Percentiles rank a stretch among this genome's conserved stretches.
Evolutionary conservation across 2,329 filamentous ascomycete species (phyloP).

Genomic region (Fusarium chaquense): DNA sequence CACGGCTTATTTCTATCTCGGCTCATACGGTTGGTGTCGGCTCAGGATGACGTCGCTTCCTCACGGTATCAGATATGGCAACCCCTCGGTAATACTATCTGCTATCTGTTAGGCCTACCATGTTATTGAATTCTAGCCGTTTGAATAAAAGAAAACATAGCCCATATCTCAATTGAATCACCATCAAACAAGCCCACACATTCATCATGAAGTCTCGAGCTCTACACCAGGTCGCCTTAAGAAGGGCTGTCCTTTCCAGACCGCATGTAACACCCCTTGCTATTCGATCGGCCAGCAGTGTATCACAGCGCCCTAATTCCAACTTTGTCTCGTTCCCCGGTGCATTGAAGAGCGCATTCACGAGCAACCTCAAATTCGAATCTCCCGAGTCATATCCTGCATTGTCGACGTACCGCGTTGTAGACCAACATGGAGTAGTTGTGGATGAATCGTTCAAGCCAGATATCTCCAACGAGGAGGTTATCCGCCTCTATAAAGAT

Average conservation of each 20-base stretch:
- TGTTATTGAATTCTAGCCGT: constrained; percentile 12
- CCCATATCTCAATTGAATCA: constrained; percentile 6
- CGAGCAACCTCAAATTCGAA: constrained; percentile 80
- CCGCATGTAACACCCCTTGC: constrained; percentile 39
- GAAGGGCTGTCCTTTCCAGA: constrained; percentile 44
- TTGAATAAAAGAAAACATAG: constrained; percentile 23
- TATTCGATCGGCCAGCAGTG: constrained; percentile 59
- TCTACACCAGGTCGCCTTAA: constrained; percentile 49
- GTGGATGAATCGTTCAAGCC: constrained; percentile 79
- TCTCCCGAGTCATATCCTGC: constrained; percentile 77
- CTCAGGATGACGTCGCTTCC: constrained; percentile 50
- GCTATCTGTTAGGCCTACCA: constrained; percentile 13
- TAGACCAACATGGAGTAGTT: constrained; percentile 88
- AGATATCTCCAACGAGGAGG: constrained; percentile 74
- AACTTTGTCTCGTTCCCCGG: constrained; percentile 82
- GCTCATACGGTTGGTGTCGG: constrained; percentile 50
- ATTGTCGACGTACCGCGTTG: constrained; percentile 90
- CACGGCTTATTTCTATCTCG: constrained; percentile 47
- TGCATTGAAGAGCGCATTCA: constrained; percentile 95
- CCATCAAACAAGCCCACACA: constrained; percentile 6
- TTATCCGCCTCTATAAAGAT: constrained; percentile 71
- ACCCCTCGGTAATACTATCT: constrained; percentile 42
- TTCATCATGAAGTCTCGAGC: constrained; percentile 52
- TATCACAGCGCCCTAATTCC: constrained; percentile 68
- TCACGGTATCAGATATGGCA: constrained; percentile 35